A percentile compares a stretch with the other conserved stretches of the same genome.
Evolutionary conservation across 345 rosid species (phyloP).

Genomic region (Balakata baccata): DNA sequence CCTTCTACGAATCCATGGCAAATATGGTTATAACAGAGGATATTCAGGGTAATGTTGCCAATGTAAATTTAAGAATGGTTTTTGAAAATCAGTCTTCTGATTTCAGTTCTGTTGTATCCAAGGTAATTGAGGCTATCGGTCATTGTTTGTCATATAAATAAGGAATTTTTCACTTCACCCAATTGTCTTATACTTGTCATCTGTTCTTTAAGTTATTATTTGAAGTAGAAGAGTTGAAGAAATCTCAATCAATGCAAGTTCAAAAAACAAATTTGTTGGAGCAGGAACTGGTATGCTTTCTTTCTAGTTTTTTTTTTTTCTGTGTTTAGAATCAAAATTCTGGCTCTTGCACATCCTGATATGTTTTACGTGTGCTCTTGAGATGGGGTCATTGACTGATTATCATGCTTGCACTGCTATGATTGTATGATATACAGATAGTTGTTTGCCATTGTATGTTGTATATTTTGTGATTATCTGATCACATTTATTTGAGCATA

Average conservation of each 20-base stretch:
- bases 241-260: constrained; percentile 44
- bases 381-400: neutral
- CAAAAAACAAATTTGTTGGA: constrained; percentile 53
- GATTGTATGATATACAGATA: neutral
- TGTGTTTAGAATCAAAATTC: neutral
- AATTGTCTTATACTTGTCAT: neutral
- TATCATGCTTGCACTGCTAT: neutral
- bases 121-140: constrained; percentile 40
- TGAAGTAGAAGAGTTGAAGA: constrained; percentile 56
- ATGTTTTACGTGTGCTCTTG: neutral
- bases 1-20: constrained; percentile 23
- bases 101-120: constrained; percentile 29
- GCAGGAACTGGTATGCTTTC: constrained; percentile 61
- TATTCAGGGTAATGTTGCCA: constrained; percentile 21
- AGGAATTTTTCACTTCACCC: constrained; percentile 6
- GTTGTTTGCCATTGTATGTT: neutral
- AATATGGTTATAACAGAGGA: constrained; percentile 17
- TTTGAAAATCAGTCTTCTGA: constrained; percentile 28
- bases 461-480: neutral
- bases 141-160: constrained; percentile 1
- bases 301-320: neutral
- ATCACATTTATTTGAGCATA: neutral
- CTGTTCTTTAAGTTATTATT: constrained; percentile 44
- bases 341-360: neutral
- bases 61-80: neutral